Base-by-base conservation (phyloP, 2,329 filamentous ascomycete genomes). In the Fusarium sp. region DNA sequence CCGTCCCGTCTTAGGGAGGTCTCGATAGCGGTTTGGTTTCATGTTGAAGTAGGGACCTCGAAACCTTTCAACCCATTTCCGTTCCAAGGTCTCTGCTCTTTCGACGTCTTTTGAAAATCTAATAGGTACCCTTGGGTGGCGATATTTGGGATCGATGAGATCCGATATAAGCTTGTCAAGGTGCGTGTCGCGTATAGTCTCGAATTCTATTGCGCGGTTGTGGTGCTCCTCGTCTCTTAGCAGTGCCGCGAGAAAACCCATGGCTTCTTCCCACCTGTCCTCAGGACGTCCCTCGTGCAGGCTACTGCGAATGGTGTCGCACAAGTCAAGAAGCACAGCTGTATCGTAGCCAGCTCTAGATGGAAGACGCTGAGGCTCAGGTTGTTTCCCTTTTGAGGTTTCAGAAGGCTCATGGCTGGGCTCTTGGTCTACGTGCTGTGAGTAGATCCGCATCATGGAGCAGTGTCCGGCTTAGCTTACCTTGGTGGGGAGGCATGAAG, bases 161-260 rank as follows among this genome's bases (percentile, higher is more conserved):
- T 87, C 85, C 24, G 78, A 75, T n/a, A 87, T 70, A 5, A 88
- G 74, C 67, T 86, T 87, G 68, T 87, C 83, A 10, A 88, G 80
- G 17, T 79, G 81, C 5, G 83, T 77, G 22, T 80, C 71, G 47
- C 79, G 77, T 62, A 88, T 82, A 7, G 80, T 83, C 53, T 81
- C 80, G 42, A 87, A 80, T 13, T 81, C 80, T 36, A 88, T 74
- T 10, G 72, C 75, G 7, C 82, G 80, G 20, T 75, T 72, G 9
- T 75, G 75, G 18, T 78, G 74, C 22, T 77, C 78, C 68, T 87
- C 86, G 45, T 85, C 83, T 47, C 79, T 79, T 20, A 84, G 69
- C 3, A 83, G 80, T 3, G 81, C 78, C 18, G 83, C 77, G 22
- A 88, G 72, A 66, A 87, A 84, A 12, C 70, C 75, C 62, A 81